These are phyloP conservation scores for Botrytis fragariae DNA, from an alignment of 2,329 filamentous ascomycete species.

Conservation along the genomic window DNA sequence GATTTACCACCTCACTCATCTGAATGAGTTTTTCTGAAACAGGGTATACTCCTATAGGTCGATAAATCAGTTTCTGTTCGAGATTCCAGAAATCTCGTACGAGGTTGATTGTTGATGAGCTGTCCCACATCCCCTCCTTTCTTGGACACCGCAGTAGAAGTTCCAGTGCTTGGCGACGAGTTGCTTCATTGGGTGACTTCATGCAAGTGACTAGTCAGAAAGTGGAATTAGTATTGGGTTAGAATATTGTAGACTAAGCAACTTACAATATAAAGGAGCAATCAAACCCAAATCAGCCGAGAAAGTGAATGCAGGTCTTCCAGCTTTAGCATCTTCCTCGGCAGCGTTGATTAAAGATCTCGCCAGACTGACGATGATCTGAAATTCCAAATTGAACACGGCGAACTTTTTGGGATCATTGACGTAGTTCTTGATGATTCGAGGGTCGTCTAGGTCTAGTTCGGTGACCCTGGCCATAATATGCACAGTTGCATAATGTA, in stretches of 20 bases:
- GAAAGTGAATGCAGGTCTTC: constrained; percentile 31
- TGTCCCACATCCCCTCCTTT: constrained; percentile 39
- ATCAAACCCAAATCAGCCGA: constrained; percentile 35
- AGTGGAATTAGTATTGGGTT: not conserved
- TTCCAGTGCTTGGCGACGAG: constrained; percentile 29
- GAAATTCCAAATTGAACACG: constrained; percentile 25
- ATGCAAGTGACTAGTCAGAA: constrained; percentile 19
- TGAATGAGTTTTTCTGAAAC: not conserved
- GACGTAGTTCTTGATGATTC: not conserved
- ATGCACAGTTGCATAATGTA: constrained; percentile 31
- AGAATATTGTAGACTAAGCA: not conserved
- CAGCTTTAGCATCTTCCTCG: constrained; percentile 30
- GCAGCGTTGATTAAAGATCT: constrained; percentile 32
- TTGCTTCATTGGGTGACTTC: constrained; percentile 23
- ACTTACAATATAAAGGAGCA: constrained; percentile 35
- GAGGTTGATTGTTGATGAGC: constrained; percentile 24
- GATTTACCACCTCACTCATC: constrained; percentile 16
- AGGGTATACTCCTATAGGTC: not conserved
- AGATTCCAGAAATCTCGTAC: constrained; percentile 32
- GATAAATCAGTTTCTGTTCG: constrained; percentile 20
- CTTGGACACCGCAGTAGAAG: constrained; percentile 31
- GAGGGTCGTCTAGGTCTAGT: constrained; percentile 15
- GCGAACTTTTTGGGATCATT: constrained; percentile 1
- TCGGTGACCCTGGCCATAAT: constrained; percentile 29
- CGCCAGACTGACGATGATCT: constrained; percentile 29